phyloP scores from a whole-genome alignment of 1,139 yeast genomes.

The Protomyces inouyei region DNA sequence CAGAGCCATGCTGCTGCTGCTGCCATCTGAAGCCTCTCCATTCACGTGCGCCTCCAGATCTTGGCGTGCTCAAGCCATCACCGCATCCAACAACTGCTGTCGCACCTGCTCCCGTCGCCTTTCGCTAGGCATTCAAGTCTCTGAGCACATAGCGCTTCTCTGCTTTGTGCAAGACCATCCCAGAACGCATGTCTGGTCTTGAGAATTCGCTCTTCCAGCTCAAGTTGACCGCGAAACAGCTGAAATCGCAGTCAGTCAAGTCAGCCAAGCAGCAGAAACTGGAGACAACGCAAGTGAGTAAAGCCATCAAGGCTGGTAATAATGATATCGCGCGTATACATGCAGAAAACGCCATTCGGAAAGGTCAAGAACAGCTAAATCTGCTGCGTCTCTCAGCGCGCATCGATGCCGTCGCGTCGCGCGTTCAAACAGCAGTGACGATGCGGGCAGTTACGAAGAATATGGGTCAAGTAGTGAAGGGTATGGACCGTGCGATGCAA shows the following conservation, averaged over 20 bases:
- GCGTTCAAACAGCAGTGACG: conserved; percentile 96
- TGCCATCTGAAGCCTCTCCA: neutral
- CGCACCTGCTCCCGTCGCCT: too few species aligned
- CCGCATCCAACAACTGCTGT: too few species aligned
- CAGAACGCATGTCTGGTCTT: conserved; percentile 14
- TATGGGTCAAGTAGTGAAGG: conserved; percentile 86
- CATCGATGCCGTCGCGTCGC: conserved; percentile 90
- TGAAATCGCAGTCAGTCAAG: conserved; percentile 80
- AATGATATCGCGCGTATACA: conserved; percentile 89
- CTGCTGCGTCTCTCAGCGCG: conserved; percentile 77
- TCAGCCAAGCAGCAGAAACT: conserved; percentile 85
- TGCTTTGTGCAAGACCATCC: too few species aligned
- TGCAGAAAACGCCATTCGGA: conserved; percentile 93
- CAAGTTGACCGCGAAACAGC: conserved; percentile 77
- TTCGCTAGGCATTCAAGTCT: too few species aligned
- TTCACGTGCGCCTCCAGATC: neutral
- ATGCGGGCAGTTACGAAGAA: conserved; percentile 92
- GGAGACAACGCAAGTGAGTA: conserved; percentile 85
- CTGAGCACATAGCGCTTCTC: too few species aligned
- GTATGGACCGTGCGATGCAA: conserved; percentile 94
- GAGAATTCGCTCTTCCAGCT: conserved; percentile 45
- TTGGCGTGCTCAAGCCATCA: too few species aligned
- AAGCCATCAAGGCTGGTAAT: conserved; percentile 80
- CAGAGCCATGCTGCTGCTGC: too few species aligned
- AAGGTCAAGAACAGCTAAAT: conserved; percentile 79